phyloP scores from a whole-genome alignment of 306 rosid genomes.

The Trifolium repens region DNA sequence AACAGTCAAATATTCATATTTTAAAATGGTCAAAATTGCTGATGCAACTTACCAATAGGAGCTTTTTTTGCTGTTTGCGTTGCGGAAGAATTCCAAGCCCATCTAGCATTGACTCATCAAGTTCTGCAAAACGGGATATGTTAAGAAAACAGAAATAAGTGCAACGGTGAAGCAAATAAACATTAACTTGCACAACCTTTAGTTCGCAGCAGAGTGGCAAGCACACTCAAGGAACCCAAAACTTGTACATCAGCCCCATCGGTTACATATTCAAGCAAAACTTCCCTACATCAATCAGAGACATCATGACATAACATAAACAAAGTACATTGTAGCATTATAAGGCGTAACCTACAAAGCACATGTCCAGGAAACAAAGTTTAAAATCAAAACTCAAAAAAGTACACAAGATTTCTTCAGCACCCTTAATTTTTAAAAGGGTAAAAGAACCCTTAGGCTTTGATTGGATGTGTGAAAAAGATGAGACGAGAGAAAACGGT shows the following conservation, averaged over 20 bases:
- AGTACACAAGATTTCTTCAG: not conserved
- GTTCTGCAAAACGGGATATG: constrained; percentile 55
- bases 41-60: constrained; percentile 65
- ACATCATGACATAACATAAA: constrained; percentile 28
- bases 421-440: not conserved
- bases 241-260: constrained; percentile 76
- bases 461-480: not conserved
- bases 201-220: constrained; percentile 89
- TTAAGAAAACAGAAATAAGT: constrained; percentile 44
- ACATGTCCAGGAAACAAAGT: not conserved
- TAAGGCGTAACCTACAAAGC: not conserved
- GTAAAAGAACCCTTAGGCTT: not conserved
- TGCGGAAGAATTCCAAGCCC: constrained; percentile 96
- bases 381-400: constrained; percentile 15
- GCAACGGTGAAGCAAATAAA: constrained; percentile 32
- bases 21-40: constrained; percentile 32
- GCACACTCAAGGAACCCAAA: constrained; percentile 75
- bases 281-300: constrained; percentile 61
- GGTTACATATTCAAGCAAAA: constrained; percentile 71
- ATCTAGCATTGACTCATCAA: constrained; percentile 88
- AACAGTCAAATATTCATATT: constrained; percentile 35
- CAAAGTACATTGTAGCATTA: not conserved
- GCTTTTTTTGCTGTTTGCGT: constrained; percentile 89
- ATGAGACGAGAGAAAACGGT: not conserved
- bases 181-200: constrained; percentile 64